Conservation (phyloP, 169 alveolate genomes). For the Eimeria necatrix region DNA sequence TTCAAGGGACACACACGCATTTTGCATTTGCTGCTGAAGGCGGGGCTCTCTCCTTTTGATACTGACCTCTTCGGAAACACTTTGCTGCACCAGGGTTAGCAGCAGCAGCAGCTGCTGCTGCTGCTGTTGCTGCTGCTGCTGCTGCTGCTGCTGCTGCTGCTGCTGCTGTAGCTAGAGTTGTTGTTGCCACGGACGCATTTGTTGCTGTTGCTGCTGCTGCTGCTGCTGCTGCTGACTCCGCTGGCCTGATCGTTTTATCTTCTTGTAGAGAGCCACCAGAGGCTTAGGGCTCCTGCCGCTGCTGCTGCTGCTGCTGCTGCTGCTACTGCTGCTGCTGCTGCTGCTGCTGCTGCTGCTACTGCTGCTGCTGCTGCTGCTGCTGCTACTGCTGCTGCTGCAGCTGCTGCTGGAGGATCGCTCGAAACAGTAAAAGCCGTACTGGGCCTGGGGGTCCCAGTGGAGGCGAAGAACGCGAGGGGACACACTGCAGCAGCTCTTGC, state of each 20-base stretch:
- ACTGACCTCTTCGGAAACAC: conserved; percentile 75
- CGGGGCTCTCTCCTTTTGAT: conserved; percentile 45
- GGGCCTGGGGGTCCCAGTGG: conserved; percentile 48
- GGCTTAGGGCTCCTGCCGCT: not conserved
- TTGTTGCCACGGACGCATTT: not conserved
- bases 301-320: not conserved
- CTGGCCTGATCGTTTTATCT: too few species aligned
- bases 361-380: not conserved
- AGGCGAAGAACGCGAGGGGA: conserved; percentile 48
- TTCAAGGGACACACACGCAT: conserved; percentile 72
- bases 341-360: conserved; percentile 72
- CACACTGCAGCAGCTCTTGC: conserved; percentile 68
- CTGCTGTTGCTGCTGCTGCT: conserved; percentile 3
- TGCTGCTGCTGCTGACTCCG: not conserved
- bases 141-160: conserved; percentile 20
- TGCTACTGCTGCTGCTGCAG: conserved; percentile 55
- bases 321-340: not conserved
- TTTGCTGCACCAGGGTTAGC: conserved; percentile 76
- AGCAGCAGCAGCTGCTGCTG: not conserved
- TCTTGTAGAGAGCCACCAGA: too few species aligned
- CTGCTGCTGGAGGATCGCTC: conserved; percentile 74
- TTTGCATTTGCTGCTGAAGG: conserved; percentile 74
- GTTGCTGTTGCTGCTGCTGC: not conserved
- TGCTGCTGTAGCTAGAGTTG: not conserved
- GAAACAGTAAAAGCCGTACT: conserved; percentile 42